phyloP scores from a whole-genome alignment of 768 basidiomycete species.

The Boletellus emodensis region DNA sequence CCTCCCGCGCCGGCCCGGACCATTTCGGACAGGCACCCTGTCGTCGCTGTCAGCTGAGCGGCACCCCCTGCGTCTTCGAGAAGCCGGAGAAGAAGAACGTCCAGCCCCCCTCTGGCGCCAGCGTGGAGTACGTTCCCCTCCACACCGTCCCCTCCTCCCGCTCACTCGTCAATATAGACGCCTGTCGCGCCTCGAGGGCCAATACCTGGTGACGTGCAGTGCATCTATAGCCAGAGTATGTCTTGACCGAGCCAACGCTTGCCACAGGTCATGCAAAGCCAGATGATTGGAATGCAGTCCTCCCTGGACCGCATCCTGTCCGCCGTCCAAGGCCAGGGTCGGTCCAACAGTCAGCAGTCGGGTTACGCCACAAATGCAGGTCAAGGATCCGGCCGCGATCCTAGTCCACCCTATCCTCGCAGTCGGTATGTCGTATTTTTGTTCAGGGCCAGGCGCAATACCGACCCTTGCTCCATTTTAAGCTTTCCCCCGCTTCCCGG shows the following conservation, averaged over 20 bases:
- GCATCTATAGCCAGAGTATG: neutral
- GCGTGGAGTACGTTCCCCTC: constrained; percentile 61
- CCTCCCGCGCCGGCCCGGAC: constrained; percentile 71
- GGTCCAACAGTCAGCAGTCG: constrained; percentile 30
- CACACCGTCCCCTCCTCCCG: constrained; percentile 7
- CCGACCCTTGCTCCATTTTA: constrained; percentile 30
- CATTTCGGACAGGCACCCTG: constrained; percentile 69
- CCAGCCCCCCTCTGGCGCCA: constrained; percentile 54
- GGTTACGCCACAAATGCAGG: constrained; percentile 10
- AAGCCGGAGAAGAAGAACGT: constrained; percentile 86
- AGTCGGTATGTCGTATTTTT: constrained; percentile 31
- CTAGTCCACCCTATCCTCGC: constrained; percentile 26
- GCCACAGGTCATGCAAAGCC: constrained; percentile 80
- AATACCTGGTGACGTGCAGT: constrained; percentile 59
- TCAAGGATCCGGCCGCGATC: constrained; percentile 24
- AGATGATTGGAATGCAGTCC: constrained; percentile 93
- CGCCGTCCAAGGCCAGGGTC: constrained; percentile 50
- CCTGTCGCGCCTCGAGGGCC: constrained; percentile 78
- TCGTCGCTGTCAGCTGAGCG: constrained; percentile 82
- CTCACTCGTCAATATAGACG: constrained; percentile 47
- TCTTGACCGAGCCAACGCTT: neutral
- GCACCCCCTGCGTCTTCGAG: constrained; percentile 80
- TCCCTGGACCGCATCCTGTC: constrained; percentile 79
- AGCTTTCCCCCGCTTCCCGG: constrained; percentile 86
- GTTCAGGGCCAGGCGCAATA: constrained; percentile 15